A percentile compares a stretch with the other conserved stretches of the same genome.
Conservation (phyloP, 2,329 filamentous ascomycete species). For the Epichloe sylvatica region DNA sequence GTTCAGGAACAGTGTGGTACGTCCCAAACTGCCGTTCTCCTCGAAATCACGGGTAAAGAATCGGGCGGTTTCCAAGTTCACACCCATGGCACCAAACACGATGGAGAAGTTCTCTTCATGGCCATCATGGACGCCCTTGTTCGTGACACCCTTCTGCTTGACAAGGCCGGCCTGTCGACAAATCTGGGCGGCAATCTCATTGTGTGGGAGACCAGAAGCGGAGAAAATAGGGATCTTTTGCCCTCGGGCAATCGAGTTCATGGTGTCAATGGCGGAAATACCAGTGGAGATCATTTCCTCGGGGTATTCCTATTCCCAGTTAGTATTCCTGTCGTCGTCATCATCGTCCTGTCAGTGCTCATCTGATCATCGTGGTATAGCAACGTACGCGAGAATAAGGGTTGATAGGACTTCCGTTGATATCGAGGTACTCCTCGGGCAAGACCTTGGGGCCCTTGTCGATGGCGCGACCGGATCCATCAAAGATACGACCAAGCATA, state of each 20-base stretch:
- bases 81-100: conserved; percentile 99
- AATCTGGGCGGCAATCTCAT: conserved; percentile 98
- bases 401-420: conserved; percentile 98
- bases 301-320: conserved; percentile 63
- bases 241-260: conserved; percentile 95
- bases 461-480: conserved; percentile 93
- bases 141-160: conserved; percentile 59
- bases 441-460: conserved; percentile 98
- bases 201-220: conserved; percentile 92
- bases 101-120: conserved; percentile 99
- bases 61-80: conserved; percentile 95
- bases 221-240: conserved; percentile 99
- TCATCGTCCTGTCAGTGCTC: background rate
- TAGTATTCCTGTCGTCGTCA: conserved; percentile 4
- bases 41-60: conserved; percentile 99
- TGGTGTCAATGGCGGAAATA: conserved; percentile 97
- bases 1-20: conserved; percentile 94
- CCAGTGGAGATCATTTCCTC: conserved; percentile 99
- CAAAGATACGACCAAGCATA: conserved; percentile 98
- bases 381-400: conserved; percentile 73
- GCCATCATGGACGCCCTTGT: conserved; percentile 89
- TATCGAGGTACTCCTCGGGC: conserved; percentile 95
- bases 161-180: conserved; percentile 94
- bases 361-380: background rate
- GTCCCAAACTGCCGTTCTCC: conserved; percentile 97